phyloP scores from a whole-genome alignment of 2,329 filamentous ascomycete species.

The Penicillium oxalicum region DNA sequence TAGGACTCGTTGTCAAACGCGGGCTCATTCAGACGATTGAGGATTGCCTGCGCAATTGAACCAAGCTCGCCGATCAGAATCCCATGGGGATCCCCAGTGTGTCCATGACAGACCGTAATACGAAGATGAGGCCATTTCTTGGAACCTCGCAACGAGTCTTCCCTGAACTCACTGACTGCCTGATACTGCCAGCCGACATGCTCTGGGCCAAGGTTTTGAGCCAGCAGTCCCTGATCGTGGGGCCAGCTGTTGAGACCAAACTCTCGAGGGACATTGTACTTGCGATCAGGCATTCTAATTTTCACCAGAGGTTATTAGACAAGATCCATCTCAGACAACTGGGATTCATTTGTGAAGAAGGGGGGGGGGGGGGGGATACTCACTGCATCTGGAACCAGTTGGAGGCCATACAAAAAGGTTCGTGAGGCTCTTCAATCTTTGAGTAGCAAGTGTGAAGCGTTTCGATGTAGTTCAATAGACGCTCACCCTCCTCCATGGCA shows the following conservation, averaged over 20 bases:
- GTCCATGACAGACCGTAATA: not conserved
- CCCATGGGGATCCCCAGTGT: not conserved
- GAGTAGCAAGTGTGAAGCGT: not conserved
- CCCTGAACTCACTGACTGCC: not conserved
- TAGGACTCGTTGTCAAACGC: not conserved
- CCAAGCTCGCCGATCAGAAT: not conserved
- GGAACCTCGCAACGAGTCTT: not conserved
- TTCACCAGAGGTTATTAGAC: not conserved
- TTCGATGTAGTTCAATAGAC: not conserved
- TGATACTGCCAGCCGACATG: not conserved
- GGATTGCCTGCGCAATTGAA: not conserved
- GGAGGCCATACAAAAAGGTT: not conserved
- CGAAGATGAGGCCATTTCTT: not conserved
- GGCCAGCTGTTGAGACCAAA: constrained; percentile 1
- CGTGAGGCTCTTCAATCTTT: not conserved
- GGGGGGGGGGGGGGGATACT: not conserved
- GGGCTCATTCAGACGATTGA: not conserved
- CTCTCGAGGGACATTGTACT: not conserved
- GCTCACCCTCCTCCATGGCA: not conserved
- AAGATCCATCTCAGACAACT: no score
- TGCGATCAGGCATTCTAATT: not conserved
- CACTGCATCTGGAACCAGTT: not conserved
- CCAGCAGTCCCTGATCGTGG: not conserved
- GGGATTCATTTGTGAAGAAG: no score
- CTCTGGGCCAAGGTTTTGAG: not conserved